Conservation (phyloP, 2,329 filamentous ascomycete genomes). For the Hymenoscyphus salicellus region DNA sequence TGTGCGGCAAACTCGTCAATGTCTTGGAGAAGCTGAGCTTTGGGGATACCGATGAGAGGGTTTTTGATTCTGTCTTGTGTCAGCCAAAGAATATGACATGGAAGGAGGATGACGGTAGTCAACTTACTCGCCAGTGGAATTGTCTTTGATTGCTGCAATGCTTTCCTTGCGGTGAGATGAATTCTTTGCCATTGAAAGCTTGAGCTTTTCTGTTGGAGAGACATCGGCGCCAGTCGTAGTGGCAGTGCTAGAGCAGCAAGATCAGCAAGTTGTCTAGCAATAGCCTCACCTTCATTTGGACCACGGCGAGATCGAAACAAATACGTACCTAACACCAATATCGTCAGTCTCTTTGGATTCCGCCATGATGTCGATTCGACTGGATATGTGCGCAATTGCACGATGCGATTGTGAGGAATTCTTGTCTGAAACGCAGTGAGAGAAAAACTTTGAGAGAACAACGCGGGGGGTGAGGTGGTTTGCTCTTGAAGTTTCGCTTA, state of each 20-base stretch:
- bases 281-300: neutral
- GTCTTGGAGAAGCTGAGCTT: conserved; percentile 48
- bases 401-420: neutral
- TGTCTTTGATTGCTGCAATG: conserved; percentile 26
- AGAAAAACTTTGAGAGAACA: neutral
- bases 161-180: conserved; percentile 18
- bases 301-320: neutral
- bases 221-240: neutral
- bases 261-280: neutral
- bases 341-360: neutral
- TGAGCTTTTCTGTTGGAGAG: neutral
- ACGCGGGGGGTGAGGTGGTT: neutral
- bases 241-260: neutral
- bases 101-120: no score
- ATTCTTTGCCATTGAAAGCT: neutral
- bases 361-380: neutral
- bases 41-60: conserved; percentile 54
- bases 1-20: conserved; percentile 58
- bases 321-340: neutral
- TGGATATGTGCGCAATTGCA: neutral
- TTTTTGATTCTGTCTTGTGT: conserved; percentile 47
- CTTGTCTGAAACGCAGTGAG: neutral
- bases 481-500: neutral
- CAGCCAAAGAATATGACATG: neutral
- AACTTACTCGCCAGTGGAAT: conserved; percentile 29